Evolutionary conservation across 208 protist species (phyloP).

Genomic region (Acanthamoeba castellanii): DNA sequence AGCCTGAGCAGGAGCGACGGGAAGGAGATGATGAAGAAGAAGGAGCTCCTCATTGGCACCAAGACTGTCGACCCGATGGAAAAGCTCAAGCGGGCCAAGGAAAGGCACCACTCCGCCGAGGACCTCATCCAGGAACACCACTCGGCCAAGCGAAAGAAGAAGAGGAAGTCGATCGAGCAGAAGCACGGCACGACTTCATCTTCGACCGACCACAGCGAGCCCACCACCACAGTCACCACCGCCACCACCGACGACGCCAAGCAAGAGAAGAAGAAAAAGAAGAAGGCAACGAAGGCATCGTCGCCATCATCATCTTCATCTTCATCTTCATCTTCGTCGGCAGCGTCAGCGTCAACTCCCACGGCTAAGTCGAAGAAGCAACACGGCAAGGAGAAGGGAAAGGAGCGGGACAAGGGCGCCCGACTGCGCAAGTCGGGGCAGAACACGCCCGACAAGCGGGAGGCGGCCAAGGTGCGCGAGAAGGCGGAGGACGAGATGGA

Average conservation of each 20-base stretch:
- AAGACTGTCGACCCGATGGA: neutral
- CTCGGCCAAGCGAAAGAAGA: too few relatives aligned
- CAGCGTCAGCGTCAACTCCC: neutral
- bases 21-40: neutral
- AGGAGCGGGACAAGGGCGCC: neutral
- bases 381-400: neutral
- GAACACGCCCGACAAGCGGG: neutral
- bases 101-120: neutral
- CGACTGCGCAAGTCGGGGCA: neutral
- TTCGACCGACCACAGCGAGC: too few relatives aligned
- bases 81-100: neutral
- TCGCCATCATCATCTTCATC: neutral
- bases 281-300: slow-evolving; percentile 1
- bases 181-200: too few relatives aligned
- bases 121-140: neutral
- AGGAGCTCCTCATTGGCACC: neutral
- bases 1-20: neutral
- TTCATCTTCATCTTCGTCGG: too few relatives aligned
- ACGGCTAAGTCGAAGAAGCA: neutral
- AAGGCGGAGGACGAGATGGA: neutral
- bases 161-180: too few relatives aligned
- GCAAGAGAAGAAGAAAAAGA: slow-evolving; percentile 13
- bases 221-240: too few relatives aligned
- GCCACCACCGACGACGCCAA: neutral
- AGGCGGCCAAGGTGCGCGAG: neutral